Conservation (phyloP, 176 grass and related monocot genomes). For the Leersia perrieri region DNA sequence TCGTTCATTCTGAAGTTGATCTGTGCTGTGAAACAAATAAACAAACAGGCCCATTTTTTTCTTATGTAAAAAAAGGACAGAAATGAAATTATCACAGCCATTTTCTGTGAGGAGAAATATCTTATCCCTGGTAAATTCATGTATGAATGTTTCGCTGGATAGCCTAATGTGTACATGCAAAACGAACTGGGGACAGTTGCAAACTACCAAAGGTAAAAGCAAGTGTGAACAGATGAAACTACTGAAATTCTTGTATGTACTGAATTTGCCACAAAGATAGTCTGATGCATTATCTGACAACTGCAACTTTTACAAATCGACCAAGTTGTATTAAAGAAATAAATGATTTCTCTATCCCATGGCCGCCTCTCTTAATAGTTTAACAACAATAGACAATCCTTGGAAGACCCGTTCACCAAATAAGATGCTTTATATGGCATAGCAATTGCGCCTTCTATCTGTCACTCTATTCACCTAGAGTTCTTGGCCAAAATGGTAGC, state of each 20-base stretch:
- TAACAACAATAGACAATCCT: slow-evolving; percentile 20
- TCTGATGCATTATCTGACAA: not conserved
- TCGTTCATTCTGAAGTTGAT: slow-evolving; percentile 18
- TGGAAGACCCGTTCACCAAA: not conserved
- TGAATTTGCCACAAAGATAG: not conserved
- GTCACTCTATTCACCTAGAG: not conserved
- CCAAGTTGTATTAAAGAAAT: slow-evolving; percentile 20
- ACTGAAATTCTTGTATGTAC: not conserved
- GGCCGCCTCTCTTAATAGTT: not conserved
- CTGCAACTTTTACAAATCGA: not conserved
- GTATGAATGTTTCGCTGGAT: slow-evolving; percentile 6
- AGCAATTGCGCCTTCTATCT: not conserved
- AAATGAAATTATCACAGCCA: not conserved
- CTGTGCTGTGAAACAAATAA: not conserved
- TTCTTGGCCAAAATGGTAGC: slow-evolving; percentile 42
- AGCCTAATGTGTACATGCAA: slow-evolving; percentile 1
- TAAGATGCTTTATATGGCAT: slow-evolving; percentile 29
- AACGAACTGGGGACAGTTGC: not conserved
- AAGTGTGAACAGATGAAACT: not conserved
- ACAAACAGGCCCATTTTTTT: not conserved
- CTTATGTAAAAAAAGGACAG: not conserved
- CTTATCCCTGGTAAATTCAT: slow-evolving; percentile 1
- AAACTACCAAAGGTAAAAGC: not conserved
- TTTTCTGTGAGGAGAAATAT: not conserved
- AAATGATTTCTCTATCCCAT: not conserved